Base-by-base conservation (phyloP, 2,329 filamentous ascomycete species). In the Escovopsis weberi region DNA sequence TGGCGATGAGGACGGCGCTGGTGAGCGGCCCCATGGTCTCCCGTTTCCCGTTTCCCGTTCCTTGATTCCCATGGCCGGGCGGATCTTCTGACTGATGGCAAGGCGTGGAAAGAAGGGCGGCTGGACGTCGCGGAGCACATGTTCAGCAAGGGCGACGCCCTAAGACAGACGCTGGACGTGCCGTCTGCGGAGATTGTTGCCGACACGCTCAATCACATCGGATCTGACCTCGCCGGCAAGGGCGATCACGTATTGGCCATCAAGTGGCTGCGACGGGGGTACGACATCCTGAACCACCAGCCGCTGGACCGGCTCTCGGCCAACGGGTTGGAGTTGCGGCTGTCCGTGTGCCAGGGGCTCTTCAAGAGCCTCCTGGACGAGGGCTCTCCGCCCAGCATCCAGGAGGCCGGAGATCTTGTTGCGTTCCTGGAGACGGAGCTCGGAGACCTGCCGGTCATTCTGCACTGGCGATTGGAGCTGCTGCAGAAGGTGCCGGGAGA, bases 71-170 rank as follows among this genome's bases (percentile, higher is more conserved):
- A 19, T 9, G 4, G 28, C 8, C 8, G 4, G 8, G 28, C 28
- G 28, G 28, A 11, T 32, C 8, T 23, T 37, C 6, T 19, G 8
- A 26, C 8, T 39, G 10, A 37, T 2, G 10, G 3, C 12, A 40
- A 89, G 85, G 74, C 80, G 28, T 94, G 81, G 78, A 77, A 78
- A 51, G 79, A 87, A 54, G 69, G 75, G 35, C 74, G 80, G 35
- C 66, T 82, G 12, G 82, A 89, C 44, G 72, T 87, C 39, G 84
- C 85, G 26, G 85, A 94, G 43, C 77, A 85, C 57, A 77, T 91
- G 68, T 88, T 81, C 58, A 60, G 60, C 33, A 83, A 83, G 51
- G 60, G 75, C 2, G 61, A 64, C 51, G 62, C 47, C n/a, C 57
- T 61, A 9, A 58, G 51, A 33, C 53, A 52, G 19, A 52, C 41